Evolutionary conservation across 2,329 filamentous ascomycete species (phyloP).

Genomic region (Talaromyces sp.): DNA sequence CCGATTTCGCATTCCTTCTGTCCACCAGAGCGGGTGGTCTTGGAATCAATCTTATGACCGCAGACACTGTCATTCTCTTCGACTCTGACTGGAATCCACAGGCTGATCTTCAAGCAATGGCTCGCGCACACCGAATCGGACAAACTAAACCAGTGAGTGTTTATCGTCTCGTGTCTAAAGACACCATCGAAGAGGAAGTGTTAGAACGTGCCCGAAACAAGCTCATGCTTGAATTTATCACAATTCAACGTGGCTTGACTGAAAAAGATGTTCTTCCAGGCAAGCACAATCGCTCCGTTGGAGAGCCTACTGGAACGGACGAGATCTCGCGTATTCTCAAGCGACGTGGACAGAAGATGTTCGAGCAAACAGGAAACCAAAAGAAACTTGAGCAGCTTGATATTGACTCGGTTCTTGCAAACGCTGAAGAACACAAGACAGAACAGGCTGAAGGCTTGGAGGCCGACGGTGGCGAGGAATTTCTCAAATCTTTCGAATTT

Average conservation of each 20-base stretch:
- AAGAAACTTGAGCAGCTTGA: conserved; percentile 94
- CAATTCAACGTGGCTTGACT: conserved; percentile 92
- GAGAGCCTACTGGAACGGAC: conserved; percentile 83
- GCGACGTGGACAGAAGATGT: conserved; percentile 98
- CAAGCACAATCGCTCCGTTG: conserved; percentile 65
- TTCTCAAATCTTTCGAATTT: conserved; percentile 82
- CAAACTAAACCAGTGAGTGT: conserved; percentile 95
- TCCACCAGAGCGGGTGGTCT: conserved; percentile 93
- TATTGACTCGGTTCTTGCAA: conserved; percentile 93
- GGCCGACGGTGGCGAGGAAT: conserved; percentile 93
- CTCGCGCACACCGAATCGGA: conserved; percentile 92
- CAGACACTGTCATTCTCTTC: conserved; percentile 95
- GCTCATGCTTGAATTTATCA: conserved; percentile 92
- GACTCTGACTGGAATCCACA: conserved; percentile 97
- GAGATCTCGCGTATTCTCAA: conserved; percentile 96
- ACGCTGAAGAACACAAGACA: conserved; percentile 94
- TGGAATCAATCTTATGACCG: conserved; percentile 99
- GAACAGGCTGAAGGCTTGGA: conserved; percentile 92
- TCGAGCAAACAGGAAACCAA: conserved; percentile 94
- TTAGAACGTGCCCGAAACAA: conserved; percentile 95
- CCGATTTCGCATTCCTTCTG: conserved; percentile 92
- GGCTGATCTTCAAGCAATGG: conserved; percentile 97
- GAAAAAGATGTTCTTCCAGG: conserved; percentile 83
- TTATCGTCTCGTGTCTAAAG: conserved; percentile 93
- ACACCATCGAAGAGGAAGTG: conserved; percentile 97